Conservation (phyloP, 345 rosid genomes). For the Lepidium sativum region DNA sequence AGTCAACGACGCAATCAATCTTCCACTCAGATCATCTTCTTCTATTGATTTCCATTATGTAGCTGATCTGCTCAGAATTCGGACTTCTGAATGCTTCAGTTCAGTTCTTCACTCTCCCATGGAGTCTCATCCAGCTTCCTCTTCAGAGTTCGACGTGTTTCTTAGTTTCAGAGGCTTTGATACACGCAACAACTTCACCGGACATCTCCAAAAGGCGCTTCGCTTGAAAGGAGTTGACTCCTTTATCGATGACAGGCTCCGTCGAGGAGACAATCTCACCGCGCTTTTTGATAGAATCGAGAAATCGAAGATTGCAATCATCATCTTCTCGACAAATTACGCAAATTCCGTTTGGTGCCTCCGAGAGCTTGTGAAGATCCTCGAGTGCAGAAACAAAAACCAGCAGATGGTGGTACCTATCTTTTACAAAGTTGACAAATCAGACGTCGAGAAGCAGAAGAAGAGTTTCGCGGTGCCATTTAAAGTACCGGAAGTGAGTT, state of each 20-base stretch:
- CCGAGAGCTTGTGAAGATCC: slow-evolving; percentile 27
- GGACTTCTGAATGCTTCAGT: too few relatives aligned
- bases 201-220: slow-evolving; percentile 25
- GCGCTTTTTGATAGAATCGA: slow-evolving; percentile 22
- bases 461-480: slow-evolving; percentile 18
- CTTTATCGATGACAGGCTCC: slow-evolving; percentile 24
- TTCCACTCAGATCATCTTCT: too few relatives aligned
- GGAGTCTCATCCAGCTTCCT: neutral
- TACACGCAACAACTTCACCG: slow-evolving; percentile 27
- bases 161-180: slow-evolving; percentile 32
- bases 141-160: slow-evolving; percentile 26
- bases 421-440: slow-evolving; percentile 21
- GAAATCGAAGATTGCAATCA: slow-evolving; percentile 14
- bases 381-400: neutral
- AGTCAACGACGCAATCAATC: too few relatives aligned
- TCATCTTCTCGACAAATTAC: slow-evolving; percentile 21
- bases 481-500: neutral
- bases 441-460: slow-evolving; percentile 1
- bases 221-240: slow-evolving; percentile 1
- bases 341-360: slow-evolving; percentile 24
- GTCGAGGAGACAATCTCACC: slow-evolving; percentile 14
- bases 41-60: too few relatives aligned
- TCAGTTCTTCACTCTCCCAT: neutral
- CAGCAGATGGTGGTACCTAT: slow-evolving; percentile 24
- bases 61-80: too few relatives aligned